Evolutionary conservation across 2,329 filamentous ascomycete genomes (phyloP).

Genomic region (Fusarium sp.): DNA sequence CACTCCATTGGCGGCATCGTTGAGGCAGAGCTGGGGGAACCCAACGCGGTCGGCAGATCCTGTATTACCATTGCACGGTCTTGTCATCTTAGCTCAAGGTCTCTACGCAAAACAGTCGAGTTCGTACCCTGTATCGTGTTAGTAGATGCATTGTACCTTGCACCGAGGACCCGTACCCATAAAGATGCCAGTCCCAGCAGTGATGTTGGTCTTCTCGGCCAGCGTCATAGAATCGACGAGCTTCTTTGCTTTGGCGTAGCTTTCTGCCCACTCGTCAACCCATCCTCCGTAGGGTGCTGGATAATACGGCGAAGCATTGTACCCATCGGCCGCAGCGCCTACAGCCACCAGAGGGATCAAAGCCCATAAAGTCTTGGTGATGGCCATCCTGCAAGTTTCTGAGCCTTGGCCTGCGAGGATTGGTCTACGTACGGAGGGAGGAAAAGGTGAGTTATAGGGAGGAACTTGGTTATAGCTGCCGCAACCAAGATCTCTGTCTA

Average conservation of each 20-base stretch:
- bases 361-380: conserved; percentile 1
- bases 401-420: no score
- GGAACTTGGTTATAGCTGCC: not conserved
- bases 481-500: not conserved
- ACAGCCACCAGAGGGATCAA: conserved; percentile 6
- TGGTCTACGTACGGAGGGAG: not conserved
- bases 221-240: conserved; percentile 80
- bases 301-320: conserved; percentile 68
- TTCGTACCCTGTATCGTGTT: conserved; percentile 25
- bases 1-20: conserved; percentile 76
- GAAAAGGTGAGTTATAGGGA: conserved; percentile 1
- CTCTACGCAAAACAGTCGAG: accelerated
- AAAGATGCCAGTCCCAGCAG: conserved; percentile 73
- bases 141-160: not conserved
- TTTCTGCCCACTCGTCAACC: conserved; percentile 71
- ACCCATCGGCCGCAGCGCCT: conserved; percentile 31
- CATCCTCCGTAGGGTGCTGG: conserved; percentile 78
- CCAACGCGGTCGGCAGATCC: conserved; percentile 75
- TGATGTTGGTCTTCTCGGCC: conserved; percentile 82
- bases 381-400: not conserved
- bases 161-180: conserved; percentile 62
- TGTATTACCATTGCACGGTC: conserved; percentile 78
- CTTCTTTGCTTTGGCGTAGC: conserved; percentile 73
- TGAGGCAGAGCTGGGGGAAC: conserved; percentile 75
- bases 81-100: conserved; percentile 38